Evolutionary conservation across 768 basidiomycete species (phyloP).

Genomic region (Mycena metata): DNA sequence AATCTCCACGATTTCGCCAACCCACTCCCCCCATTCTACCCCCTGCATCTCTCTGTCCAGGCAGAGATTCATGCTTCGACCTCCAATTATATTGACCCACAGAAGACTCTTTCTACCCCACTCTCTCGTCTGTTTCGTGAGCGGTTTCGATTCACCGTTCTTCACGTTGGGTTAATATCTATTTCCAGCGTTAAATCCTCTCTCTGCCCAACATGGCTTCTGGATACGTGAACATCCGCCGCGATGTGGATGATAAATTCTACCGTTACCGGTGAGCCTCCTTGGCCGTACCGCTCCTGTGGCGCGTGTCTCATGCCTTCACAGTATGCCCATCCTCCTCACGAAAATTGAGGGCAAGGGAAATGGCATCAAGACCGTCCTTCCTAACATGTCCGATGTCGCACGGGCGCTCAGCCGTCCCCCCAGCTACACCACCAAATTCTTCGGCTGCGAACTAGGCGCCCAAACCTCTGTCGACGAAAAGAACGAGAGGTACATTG

Average conservation of each 20-base stretch:
- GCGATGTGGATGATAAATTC: constrained; percentile 97
- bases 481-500: constrained; percentile 97
- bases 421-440: constrained; percentile 97
- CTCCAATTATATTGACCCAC: constrained; percentile 81
- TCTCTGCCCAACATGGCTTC: constrained; percentile 84
- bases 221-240: constrained; percentile 92
- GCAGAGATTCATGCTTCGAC: constrained; percentile 96
- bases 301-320: constrained; percentile 27
- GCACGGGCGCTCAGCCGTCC: constrained; percentile 95
- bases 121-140: constrained; percentile 67
- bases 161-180: not conserved
- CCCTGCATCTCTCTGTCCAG: constrained; percentile 70
- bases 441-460: constrained; percentile 98
- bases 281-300: not conserved
- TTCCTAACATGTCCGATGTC: constrained; percentile 99
- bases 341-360: constrained; percentile 99
- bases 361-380: constrained; percentile 99
- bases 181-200: constrained; percentile 67
- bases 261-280: constrained; percentile 87
- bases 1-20: constrained; percentile 76
- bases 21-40: constrained; percentile 57
- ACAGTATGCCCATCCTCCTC: constrained; percentile 92
- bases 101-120: constrained; percentile 67
- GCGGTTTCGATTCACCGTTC: constrained; percentile 36
- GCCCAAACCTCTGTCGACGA: constrained; percentile 98